phyloP scores from a whole-genome alignment of 352 stramenopile species.

The Saprolegnia diclina region DNA sequence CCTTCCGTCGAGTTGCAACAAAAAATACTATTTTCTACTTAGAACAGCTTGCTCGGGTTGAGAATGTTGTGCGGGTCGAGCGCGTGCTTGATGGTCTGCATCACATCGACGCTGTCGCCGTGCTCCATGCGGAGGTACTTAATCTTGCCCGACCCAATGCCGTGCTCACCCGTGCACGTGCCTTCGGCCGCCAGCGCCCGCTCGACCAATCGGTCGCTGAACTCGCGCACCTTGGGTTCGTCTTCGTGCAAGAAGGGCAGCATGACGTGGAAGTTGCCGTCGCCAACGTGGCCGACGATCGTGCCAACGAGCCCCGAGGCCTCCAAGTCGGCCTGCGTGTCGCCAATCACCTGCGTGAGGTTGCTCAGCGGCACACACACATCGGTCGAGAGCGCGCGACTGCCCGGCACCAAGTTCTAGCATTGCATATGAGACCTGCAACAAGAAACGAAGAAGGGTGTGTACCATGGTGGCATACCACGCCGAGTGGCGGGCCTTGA shows the following conservation, averaged over 20 bases:
- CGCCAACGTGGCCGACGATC: constrained; percentile 90
- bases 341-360: constrained; percentile 90
- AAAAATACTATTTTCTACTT: constrained; percentile 25
- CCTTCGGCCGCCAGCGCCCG: constrained; percentile 87
- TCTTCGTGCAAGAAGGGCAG: constrained; percentile 88
- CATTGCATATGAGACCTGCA: neutral
- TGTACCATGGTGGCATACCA: constrained; percentile 79
- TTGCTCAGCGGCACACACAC: constrained; percentile 94
- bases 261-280: constrained; percentile 98
- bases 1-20: neutral
- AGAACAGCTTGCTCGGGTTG: constrained; percentile 97
- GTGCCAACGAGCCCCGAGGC: constrained; percentile 84
- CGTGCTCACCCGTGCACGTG: constrained; percentile 98
- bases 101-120: constrained; percentile 86
- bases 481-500: constrained; percentile 76
- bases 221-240: constrained; percentile 72
- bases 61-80: constrained; percentile 95
- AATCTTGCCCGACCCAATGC: constrained; percentile 94
- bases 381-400: constrained; percentile 89
- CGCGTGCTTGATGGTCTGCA: constrained; percentile 91
- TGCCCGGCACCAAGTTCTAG: constrained; percentile 72
- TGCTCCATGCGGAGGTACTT: constrained; percentile 89
- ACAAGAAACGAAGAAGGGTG: neutral
- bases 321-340: constrained; percentile 89
- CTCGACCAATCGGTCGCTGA: constrained; percentile 82